phyloP scores from a whole-genome alignment of 2,329 filamentous ascomycete genomes.

The Clonostachys chloroleuca region DNA sequence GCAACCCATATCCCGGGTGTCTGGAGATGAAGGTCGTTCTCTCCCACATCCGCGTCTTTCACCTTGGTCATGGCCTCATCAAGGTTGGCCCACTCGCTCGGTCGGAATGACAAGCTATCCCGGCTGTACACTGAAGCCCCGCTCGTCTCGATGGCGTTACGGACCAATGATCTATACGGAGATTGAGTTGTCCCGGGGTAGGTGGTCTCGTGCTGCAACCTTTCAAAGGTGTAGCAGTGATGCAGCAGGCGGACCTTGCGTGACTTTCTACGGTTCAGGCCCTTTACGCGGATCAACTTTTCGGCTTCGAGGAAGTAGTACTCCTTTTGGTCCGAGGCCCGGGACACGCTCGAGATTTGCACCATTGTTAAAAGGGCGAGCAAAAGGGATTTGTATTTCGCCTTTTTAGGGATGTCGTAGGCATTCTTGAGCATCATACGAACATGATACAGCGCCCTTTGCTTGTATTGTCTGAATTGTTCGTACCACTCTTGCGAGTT shows the following conservation, averaged over 20 bases:
- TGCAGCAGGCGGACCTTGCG: conserved; percentile 33
- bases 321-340: conserved; percentile 23
- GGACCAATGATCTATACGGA: conserved; percentile 8
- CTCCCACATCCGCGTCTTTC: conserved; percentile 25
- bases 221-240: conserved; percentile 32
- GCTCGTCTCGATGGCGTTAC: conserved; percentile 1
- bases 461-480: conserved; percentile 16
- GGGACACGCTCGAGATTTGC: conserved; percentile 24
- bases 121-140: conserved; percentile 3
- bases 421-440: conserved; percentile 20
- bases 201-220: conserved; percentile 31
- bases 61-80: conserved; percentile 19
- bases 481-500: conserved; percentile 20
- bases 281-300: conserved; percentile 28
- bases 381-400: conserved; percentile 33
- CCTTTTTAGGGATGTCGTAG: conserved; percentile 19
- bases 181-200: conserved; percentile 12
- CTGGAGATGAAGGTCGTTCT: conserved; percentile 32
- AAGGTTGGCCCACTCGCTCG: conserved; percentile 19
- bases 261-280: conserved; percentile 27
- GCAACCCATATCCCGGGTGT: conserved; percentile 23
- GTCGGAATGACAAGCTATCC: conserved; percentile 23
- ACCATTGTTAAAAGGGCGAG: conserved; percentile 34
- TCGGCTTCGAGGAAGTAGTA: conserved; percentile 31
- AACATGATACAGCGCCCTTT: conserved; percentile 17